Conservation (phyloP, 2,329 filamentous ascomycete species). For the Zarea fungicola region DNA sequence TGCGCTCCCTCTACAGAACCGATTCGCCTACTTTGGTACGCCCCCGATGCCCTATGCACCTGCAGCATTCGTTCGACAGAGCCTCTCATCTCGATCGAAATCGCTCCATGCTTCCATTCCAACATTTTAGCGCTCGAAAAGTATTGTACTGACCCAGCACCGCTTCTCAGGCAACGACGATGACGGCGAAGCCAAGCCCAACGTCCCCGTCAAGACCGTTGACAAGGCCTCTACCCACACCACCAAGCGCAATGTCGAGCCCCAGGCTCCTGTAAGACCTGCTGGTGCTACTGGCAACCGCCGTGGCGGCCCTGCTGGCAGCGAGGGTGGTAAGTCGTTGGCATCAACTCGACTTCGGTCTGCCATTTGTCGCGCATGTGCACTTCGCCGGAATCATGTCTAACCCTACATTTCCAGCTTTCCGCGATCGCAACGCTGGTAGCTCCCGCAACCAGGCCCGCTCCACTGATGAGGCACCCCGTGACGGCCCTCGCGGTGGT, state of each 20-base stretch:
- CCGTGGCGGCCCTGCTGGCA: conserved; percentile 62
- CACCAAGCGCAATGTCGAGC: conserved; percentile 79
- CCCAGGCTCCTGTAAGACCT: conserved; percentile 56
- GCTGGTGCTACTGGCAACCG: conserved; percentile 38
- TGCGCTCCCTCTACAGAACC: conserved; percentile 59
- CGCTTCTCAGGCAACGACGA: conserved; percentile 51
- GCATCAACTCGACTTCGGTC: neutral
- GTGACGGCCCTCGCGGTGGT: conserved; percentile 53
- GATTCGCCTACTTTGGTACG: conserved; percentile 97
- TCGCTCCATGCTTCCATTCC: neutral
- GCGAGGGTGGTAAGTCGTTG: conserved; percentile 76
- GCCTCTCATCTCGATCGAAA: conserved; percentile 8
- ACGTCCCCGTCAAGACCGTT: conserved; percentile 80
- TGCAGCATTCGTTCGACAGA: conserved; percentile 18
- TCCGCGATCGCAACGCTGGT: conserved; percentile 83
- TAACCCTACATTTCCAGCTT: conserved; percentile 51
- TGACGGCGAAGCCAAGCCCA: conserved; percentile 62
- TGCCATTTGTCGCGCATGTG: conserved; percentile 7
- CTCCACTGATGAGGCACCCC: conserved; percentile 63
- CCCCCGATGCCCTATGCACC: conserved; percentile 18
- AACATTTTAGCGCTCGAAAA: neutral
- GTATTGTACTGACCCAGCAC: conserved; percentile 9
- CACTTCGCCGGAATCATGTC: conserved; percentile 10
- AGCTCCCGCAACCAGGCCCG: conserved; percentile 76
- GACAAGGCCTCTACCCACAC: conserved; percentile 75